Percentiles rank a stretch among this genome's conserved stretches.
Conservation (phyloP, 106 monocot species). For the Allium fistulosum region DNA sequence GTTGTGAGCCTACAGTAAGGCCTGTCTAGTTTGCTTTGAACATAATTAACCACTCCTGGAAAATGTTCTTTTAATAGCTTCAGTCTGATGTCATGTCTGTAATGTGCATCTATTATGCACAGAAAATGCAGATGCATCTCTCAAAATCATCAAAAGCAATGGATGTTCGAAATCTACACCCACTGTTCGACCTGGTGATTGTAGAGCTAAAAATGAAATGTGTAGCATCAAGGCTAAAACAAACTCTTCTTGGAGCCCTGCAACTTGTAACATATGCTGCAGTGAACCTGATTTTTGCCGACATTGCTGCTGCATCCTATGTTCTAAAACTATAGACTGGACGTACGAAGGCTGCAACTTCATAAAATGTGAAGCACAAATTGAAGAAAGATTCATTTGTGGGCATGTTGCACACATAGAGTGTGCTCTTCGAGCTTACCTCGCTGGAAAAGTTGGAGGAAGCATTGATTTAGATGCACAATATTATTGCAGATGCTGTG, state of each 20-base stretch:
- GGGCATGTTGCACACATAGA: conserved; percentile 61
- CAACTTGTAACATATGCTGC: conserved; percentile 65
- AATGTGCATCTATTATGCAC: too few species aligned
- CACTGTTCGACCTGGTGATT: conserved; percentile 15
- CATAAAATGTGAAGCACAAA: conserved; percentile 51
- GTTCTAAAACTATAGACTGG: conserved; percentile 40
- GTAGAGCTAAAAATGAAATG: conserved; percentile 56
- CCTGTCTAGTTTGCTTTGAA: too few species aligned
- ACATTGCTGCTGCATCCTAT: conserved; percentile 77
- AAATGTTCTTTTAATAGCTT: too few species aligned
- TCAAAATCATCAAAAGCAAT: conserved; percentile 3
- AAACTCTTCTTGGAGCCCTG: background rate
- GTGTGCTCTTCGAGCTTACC: conserved; percentile 15
- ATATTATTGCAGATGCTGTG: conserved; percentile 78
- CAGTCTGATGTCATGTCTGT: too few species aligned
- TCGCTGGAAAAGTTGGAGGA: conserved; percentile 81
- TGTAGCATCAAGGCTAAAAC: conserved; percentile 25
- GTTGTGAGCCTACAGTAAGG: too few species aligned
- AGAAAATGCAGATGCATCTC: background rate
- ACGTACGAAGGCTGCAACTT: conserved; percentile 37
- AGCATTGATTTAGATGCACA: conserved; percentile 60
- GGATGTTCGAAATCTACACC: conserved; percentile 7
- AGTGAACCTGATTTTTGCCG: conserved; percentile 55
- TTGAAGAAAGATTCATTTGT: conserved; percentile 37
- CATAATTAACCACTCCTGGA: too few species aligned